Conservation (phyloP, 2,329 filamentous ascomycete genomes). For the Cordyceps militaris region DNA sequence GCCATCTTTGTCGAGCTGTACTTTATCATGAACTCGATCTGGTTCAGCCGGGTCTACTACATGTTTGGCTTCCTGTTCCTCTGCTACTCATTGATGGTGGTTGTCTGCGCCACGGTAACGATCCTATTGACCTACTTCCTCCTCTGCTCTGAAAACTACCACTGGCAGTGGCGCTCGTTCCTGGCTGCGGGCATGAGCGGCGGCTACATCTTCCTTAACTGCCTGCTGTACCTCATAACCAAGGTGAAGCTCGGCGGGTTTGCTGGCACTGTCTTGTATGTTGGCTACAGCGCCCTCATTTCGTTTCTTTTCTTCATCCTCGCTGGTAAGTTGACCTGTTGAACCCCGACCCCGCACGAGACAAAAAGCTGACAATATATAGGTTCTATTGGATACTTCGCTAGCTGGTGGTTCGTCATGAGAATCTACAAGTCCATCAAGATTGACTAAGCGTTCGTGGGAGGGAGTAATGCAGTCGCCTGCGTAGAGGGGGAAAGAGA, state of each 20-base stretch:
- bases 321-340: conserved; percentile 61
- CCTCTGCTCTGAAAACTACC: conserved; percentile 93
- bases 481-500: background rate
- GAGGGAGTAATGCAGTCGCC: background rate
- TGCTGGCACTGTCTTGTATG: conserved; percentile 81
- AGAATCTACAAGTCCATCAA: conserved; percentile 98
- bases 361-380: conserved; percentile 16
- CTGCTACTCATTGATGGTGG: conserved; percentile 95
- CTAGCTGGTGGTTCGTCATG: conserved; percentile 88
- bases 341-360: background rate
- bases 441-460: conserved; percentile 59
- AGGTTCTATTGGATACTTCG: conserved; percentile 94
- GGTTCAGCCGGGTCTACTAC: conserved; percentile 99
- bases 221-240: conserved; percentile 82
- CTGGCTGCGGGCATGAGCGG: conserved; percentile 85
- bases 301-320: conserved; percentile 90
- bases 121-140: conserved; percentile 94
- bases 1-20: conserved; percentile 98
- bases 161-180: conserved; percentile 98
- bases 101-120: conserved; percentile 87
- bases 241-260: conserved; percentile 79
- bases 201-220: conserved; percentile 86
- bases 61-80: conserved; percentile 99
- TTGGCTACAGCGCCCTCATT: conserved; percentile 86
- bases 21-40: conserved; percentile 99